These are phyloP conservation scores for Ramularia collo-cygni DNA, from an alignment of 2,329 filamentous ascomycete species.

Conservation along the genomic window DNA sequence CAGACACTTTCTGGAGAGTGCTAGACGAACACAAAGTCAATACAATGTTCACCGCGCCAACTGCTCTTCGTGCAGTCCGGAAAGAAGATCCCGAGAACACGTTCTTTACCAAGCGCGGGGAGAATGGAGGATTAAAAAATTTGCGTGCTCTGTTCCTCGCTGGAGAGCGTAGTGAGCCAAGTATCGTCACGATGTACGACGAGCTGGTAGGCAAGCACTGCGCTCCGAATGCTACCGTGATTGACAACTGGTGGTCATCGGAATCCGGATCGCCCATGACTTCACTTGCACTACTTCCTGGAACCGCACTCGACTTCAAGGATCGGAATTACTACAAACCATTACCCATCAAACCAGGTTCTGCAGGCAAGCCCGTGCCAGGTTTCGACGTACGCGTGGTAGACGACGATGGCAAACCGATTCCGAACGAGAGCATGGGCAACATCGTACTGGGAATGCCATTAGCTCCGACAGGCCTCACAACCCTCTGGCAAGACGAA, in stretches of 20 bases:
- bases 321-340: constrained; percentile 41
- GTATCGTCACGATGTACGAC: constrained; percentile 76
- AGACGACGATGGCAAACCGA: constrained; percentile 68
- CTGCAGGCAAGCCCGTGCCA: constrained; percentile 83
- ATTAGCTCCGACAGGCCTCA: constrained; percentile 77
- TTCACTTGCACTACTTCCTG: constrained; percentile 57
- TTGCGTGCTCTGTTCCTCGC: constrained; percentile 76
- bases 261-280: constrained; percentile 65
- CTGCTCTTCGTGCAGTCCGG: constrained; percentile 76
- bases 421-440: constrained; percentile 70
- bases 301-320: constrained; percentile 50
- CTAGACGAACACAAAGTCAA: constrained; percentile 80
- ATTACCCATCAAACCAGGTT: constrained; percentile 67
- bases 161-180: constrained; percentile 82
- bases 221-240: constrained; percentile 54
- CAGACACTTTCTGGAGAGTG: constrained; percentile 81
- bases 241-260: constrained; percentile 71
- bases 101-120: constrained; percentile 56
- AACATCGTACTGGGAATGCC: constrained; percentile 84
- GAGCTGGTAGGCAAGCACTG: constrained; percentile 61
- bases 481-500: constrained; percentile 78
- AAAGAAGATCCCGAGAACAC: constrained; percentile 74
- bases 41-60: constrained; percentile 78
- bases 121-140: constrained; percentile 62
- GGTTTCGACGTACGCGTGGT: constrained; percentile 84